Evolutionary conservation across 2,329 filamentous ascomycete species (phyloP).

Genomic region (Penicillium nordicum): DNA sequence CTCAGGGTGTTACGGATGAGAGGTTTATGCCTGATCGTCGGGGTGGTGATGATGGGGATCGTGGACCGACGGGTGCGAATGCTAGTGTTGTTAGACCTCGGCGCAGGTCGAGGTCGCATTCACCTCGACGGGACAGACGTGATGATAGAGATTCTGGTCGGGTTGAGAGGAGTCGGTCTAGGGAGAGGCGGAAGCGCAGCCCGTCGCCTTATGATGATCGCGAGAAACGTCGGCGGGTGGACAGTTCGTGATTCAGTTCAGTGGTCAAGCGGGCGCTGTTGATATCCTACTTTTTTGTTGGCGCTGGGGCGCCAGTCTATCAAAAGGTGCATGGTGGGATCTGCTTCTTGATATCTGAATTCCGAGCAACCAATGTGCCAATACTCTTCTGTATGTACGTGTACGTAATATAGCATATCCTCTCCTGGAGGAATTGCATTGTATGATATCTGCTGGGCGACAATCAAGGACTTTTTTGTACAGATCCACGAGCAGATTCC

Average conservation of each 20-base stretch:
- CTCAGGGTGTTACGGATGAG: conserved; percentile 44
- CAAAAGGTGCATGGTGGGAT: conserved; percentile 12
- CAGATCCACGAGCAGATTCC: not conserved
- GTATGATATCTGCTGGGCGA: conserved; percentile 7
- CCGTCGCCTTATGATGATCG: conserved; percentile 42
- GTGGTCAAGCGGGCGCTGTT: not conserved
- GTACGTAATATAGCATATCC: conserved; percentile 10
- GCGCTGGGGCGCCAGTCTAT: conserved; percentile 19
- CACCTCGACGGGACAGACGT: conserved; percentile 43
- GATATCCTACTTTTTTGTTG: conserved; percentile 12
- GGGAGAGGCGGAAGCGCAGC: conserved; percentile 47
- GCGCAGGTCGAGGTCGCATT: conserved; percentile 43
- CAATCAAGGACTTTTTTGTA: conserved; percentile 10
- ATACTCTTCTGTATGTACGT: not conserved
- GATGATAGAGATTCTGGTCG: conserved; percentile 36
- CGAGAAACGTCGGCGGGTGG: conserved; percentile 42
- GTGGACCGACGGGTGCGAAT: conserved; percentile 47
- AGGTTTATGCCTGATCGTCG: conserved; percentile 46
- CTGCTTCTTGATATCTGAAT: conserved; percentile 14
- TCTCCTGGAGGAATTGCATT: conserved; percentile 20
- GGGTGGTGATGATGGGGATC: conserved; percentile 28
- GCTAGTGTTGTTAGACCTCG: conserved; percentile 42
- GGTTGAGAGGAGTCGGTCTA: conserved; percentile 44
- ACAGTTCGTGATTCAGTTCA: conserved; percentile 19
- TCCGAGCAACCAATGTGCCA: conserved; percentile 13